Conservation (phyloP, 345 rosid genomes). For the Cardamine resedifolia region DNA sequence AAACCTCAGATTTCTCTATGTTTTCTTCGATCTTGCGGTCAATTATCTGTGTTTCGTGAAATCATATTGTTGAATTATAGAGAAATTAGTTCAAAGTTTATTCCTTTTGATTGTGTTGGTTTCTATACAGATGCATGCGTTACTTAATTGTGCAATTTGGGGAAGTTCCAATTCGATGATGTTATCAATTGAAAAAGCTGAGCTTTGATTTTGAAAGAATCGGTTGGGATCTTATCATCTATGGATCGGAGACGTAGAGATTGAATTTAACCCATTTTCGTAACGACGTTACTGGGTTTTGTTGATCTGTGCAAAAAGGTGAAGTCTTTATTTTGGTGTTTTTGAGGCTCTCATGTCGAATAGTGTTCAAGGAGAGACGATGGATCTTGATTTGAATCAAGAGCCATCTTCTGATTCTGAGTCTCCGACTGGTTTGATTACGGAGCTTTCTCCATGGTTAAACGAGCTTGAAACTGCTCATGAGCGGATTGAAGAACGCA, state of each 20-base stretch:
- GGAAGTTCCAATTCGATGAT: neutral
- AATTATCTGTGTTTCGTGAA: constrained; percentile 4
- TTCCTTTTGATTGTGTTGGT: neutral
- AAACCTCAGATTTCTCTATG: neutral
- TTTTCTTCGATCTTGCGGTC: constrained; percentile 12
- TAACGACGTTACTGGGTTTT: neutral
- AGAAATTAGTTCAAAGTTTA: neutral
- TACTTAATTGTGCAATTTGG: neutral
- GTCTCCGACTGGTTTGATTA: constrained; percentile 33
- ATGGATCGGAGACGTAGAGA: constrained; percentile 14
- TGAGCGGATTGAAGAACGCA: constrained; percentile 54
- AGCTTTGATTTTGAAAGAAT: constrained; percentile 3
- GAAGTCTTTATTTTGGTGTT: neutral
- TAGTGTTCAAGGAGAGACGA: constrained; percentile 39
- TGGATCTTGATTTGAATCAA: constrained; percentile 62
- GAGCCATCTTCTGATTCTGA: constrained; percentile 41
- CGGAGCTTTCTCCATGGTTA: constrained; percentile 40
- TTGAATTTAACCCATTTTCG: neutral
- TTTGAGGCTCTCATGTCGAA: constrained; percentile 23
- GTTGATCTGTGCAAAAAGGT: constrained; percentile 12
- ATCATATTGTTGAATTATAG: neutral
- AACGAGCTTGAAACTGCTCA: constrained; percentile 50
- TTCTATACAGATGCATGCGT: constrained; percentile 36
- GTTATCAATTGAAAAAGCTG: constrained; percentile 10
- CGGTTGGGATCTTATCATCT: constrained; percentile 11